Percentiles rank a stretch among this genome's conserved stretches.
Evolutionary conservation across 192 early-diverging fungal species (phyloP).

Genomic region (Podila epicladia): DNA sequence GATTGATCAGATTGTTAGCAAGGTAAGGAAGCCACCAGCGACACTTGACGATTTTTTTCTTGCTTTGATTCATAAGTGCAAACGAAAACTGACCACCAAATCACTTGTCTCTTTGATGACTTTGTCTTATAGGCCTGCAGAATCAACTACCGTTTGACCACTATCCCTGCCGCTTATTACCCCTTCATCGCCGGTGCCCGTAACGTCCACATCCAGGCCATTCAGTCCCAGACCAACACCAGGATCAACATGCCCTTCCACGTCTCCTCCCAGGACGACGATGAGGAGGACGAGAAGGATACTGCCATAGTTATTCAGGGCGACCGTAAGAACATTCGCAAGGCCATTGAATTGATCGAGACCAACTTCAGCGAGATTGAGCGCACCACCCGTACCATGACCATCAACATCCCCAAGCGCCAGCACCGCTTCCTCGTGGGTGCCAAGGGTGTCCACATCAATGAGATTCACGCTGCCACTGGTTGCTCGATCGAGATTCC

Average conservation of each 20-base stretch:
- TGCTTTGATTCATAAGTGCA: no score
- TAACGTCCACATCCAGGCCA: conserved; percentile 65
- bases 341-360: conserved; percentile 70
- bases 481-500: conserved; percentile 92
- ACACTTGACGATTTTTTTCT: no score
- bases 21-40: conserved; percentile 40
- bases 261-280: conserved; percentile 55
- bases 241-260: conserved; percentile 83
- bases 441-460: conserved; percentile 75
- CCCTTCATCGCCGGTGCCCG: conserved; percentile 87
- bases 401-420: conserved; percentile 84
- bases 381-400: conserved; percentile 69
- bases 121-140: conserved; percentile 31
- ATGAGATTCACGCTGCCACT: conserved; percentile 86
- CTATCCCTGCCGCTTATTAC: conserved; percentile 77
- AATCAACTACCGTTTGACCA: conserved; percentile 67
- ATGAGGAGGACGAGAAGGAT: conserved; percentile 38
- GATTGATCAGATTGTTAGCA: conserved; percentile 83
- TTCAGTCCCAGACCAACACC: conserved; percentile 71
- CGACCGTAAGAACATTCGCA: conserved; percentile 75
- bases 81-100: neutral
- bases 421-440: conserved; percentile 95
- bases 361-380: conserved; percentile 69
- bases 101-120: neutral
- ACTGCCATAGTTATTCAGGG: conserved; percentile 79